These are phyloP conservation scores for Vigna radiata DNA, from an alignment of 306 rosid species.

Conservation along the genomic window DNA sequence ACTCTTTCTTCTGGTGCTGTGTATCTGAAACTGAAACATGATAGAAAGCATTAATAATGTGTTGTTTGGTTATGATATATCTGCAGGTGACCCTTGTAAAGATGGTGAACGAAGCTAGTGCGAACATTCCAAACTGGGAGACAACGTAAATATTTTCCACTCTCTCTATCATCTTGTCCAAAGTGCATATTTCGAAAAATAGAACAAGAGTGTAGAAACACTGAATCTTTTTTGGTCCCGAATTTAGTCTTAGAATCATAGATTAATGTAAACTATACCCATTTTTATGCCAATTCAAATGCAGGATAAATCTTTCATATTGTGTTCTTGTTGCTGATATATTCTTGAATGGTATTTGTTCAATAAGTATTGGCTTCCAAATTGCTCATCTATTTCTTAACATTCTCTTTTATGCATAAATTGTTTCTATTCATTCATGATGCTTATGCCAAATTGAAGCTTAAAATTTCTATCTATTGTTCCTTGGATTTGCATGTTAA, in stretches of 20 bases:
- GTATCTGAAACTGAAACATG: neutral
- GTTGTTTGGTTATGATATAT: constrained; percentile 28
- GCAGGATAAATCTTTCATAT: neutral
- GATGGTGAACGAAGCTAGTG: constrained; percentile 91
- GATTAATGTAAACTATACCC: constrained; percentile 39
- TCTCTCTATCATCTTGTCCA: constrained; percentile 9
- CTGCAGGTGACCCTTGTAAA: constrained; percentile 86
- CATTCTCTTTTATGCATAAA: neutral
- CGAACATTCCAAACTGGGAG: constrained; percentile 84
- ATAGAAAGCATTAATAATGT: constrained; percentile 31
- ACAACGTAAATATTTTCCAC: constrained; percentile 38
- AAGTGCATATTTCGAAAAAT: neutral
- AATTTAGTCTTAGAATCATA: constrained; percentile 41
- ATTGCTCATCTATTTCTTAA: neutral
- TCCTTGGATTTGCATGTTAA: no score
- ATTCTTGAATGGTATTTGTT: constrained; percentile 37
- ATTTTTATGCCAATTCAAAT: constrained; percentile 7
- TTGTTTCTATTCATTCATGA: no score
- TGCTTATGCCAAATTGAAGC: no score
- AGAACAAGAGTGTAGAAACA: neutral
- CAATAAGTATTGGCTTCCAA: neutral
- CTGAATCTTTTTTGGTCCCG: neutral
- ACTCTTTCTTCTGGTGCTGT: constrained; percentile 31
- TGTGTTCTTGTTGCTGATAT: neutral
- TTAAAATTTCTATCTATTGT: no score